These are phyloP conservation scores for Ceratorhiza oryzae-sativae DNA, from an alignment of 1,284 basidiomycete species.

Conservation along the genomic window DNA sequence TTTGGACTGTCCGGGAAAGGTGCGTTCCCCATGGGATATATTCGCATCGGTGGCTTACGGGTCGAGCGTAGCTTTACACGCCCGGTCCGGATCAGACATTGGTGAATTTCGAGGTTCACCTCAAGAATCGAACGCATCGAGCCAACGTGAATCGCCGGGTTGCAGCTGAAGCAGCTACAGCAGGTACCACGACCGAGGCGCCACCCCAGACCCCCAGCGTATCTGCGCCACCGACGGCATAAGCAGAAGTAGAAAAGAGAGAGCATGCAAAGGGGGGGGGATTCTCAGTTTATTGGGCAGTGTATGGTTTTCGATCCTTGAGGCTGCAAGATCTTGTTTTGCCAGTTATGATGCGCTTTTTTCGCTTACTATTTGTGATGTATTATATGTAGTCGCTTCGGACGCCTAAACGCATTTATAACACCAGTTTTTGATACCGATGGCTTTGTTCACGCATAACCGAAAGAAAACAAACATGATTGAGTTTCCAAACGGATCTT, in stretches of 20 bases:
- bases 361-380: constrained; percentile 35
- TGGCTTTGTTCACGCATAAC: neutral
- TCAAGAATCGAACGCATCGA: constrained; percentile 78
- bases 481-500: neutral
- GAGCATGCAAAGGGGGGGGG: neutral
- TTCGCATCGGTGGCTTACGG: constrained; percentile 6
- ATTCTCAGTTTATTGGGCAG: neutral
- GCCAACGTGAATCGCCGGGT: constrained; percentile 59
- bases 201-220: neutral
- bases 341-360: constrained; percentile 33
- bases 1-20: constrained; percentile 93
- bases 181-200: neutral
- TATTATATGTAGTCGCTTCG: constrained; percentile 35
- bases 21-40: constrained; percentile 50
- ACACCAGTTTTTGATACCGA: constrained; percentile 15
- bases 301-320: constrained; percentile 11
- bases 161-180: constrained; percentile 8
- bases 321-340: constrained; percentile 14
- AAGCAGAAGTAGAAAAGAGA: neutral
- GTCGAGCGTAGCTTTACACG: constrained; percentile 75
- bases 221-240: neutral
- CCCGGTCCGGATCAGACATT: constrained; percentile 90
- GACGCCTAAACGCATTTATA: constrained; percentile 34
- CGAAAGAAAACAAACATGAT: neutral
- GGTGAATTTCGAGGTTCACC: constrained; percentile 91